Evolutionary conservation across 192 early-diverging fungal species (phyloP).

Genomic region (Entomortierella beljakovae): DNA sequence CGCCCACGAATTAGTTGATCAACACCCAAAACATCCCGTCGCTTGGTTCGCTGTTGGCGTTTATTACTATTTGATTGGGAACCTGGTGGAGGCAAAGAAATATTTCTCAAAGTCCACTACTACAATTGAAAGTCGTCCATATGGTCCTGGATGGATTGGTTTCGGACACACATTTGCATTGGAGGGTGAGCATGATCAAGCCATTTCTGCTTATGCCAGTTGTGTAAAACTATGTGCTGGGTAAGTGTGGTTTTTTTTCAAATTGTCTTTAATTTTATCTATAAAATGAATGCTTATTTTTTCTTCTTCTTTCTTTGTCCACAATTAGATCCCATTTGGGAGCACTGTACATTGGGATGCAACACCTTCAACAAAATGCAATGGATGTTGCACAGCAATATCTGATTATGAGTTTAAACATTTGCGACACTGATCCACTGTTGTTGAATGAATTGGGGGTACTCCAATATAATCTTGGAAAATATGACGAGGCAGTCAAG

Average conservation of each 20-base stretch:
- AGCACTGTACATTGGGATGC: slow-evolving; percentile 81
- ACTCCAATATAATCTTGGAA: slow-evolving; percentile 58
- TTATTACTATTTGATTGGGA: slow-evolving; percentile 74
- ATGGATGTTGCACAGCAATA: slow-evolving; percentile 70
- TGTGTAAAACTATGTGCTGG: slow-evolving; percentile 74
- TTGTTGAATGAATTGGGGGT: slow-evolving; percentile 81
- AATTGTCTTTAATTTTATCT: no score
- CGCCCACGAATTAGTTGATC: slow-evolving; percentile 78
- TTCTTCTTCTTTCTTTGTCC: not conserved
- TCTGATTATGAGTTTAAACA: slow-evolving; percentile 58
- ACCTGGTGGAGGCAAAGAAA: slow-evolving; percentile 70
- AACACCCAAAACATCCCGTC: slow-evolving; percentile 65
- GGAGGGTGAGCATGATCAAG: slow-evolving; percentile 81
- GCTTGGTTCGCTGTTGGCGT: slow-evolving; percentile 86
- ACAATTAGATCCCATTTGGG: slow-evolving; percentile 73
- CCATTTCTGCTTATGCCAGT: slow-evolving; percentile 77
- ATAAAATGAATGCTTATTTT: no score
- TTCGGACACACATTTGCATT: slow-evolving; percentile 83
- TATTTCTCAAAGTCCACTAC: slow-evolving; percentile 78
- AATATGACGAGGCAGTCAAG: slow-evolving; percentile 64
- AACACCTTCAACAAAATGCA: slow-evolving; percentile 72
- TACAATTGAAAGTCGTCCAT: slow-evolving; percentile 68
- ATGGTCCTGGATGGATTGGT: slow-evolving; percentile 82
- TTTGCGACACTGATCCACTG: slow-evolving; percentile 73
- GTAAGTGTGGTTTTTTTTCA: slow-evolving; percentile 48